A percentile compares a stretch with the other conserved stretches of the same genome.
These are phyloP conservation scores for Orbilia brochopaga DNA, from an alignment of 2,329 filamentous ascomycete species.

Conservation along the genomic window DNA sequence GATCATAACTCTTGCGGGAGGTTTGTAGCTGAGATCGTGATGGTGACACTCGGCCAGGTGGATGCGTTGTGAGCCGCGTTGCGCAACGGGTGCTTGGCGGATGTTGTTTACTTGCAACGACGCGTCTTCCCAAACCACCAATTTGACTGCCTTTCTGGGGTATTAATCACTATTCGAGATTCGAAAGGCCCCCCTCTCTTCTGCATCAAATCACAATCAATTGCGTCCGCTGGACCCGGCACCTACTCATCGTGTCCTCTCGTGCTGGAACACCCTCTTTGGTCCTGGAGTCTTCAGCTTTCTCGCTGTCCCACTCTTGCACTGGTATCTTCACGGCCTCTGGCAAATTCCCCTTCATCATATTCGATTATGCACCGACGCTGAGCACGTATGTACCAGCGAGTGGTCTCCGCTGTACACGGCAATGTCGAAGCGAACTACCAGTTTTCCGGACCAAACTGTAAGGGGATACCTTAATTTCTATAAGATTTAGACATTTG, in stretches of 20 bases:
- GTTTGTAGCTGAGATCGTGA: no score
- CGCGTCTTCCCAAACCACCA: slow-evolving; percentile 32
- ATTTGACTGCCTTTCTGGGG: slow-evolving; percentile 36
- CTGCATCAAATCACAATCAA: neutral
- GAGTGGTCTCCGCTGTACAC: neutral
- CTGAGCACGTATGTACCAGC: neutral
- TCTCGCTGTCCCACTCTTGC: neutral
- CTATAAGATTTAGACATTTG: neutral
- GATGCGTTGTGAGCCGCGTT: neutral
- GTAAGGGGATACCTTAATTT: slow-evolving; percentile 16
- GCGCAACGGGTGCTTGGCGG: slow-evolving; percentile 36
- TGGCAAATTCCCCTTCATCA: neutral
- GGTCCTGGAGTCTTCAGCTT: neutral
- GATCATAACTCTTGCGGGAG: neutral
- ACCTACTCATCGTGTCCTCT: neutral
- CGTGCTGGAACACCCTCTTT: neutral
- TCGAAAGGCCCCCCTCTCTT: neutral
- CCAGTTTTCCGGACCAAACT: slow-evolving; percentile 38
- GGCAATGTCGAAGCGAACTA: slow-evolving; percentile 32
- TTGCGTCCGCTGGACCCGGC: neutral
- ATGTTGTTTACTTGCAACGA: slow-evolving; percentile 37
- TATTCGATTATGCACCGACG: neutral
- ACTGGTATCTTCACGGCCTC: neutral
- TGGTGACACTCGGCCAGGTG: neutral
- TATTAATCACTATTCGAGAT: neutral